phyloP scores from a whole-genome alignment of 768 basidiomycete genomes.

The Mycena capillaripes region DNA sequence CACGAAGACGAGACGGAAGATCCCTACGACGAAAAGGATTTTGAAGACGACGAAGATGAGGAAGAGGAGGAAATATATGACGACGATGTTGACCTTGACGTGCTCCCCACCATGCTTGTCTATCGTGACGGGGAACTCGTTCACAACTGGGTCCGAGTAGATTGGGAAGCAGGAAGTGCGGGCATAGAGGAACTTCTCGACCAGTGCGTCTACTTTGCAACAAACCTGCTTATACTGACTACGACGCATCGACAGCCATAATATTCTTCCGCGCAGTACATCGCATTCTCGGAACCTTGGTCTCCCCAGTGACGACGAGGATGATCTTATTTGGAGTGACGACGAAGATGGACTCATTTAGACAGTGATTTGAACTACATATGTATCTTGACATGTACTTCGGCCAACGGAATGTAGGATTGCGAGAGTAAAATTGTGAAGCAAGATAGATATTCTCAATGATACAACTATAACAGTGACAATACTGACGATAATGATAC shows the following conservation, averaged over 20 bases:
- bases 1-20: constrained; percentile 61
- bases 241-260: constrained; percentile 48
- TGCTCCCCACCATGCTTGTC: constrained; percentile 84
- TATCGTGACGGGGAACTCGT: constrained; percentile 87
- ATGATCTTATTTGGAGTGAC: constrained; percentile 67
- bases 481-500: neutral
- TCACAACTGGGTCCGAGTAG: constrained; percentile 90
- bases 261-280: constrained; percentile 53
- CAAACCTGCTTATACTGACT: constrained; percentile 35
- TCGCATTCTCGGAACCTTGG: constrained; percentile 58
- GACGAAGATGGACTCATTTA: constrained; percentile 55
- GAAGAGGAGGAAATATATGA: constrained; percentile 65
- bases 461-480: no score
- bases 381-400: no score
- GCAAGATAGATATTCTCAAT: no score
- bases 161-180: constrained; percentile 84
- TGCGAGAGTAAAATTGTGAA: no score
- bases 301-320: constrained; percentile 66
- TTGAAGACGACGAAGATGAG: constrained; percentile 52
- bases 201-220: constrained; percentile 59
- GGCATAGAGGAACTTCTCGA: constrained; percentile 78
- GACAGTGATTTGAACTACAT: no score
- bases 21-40: constrained; percentile 55
- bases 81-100: constrained; percentile 80
- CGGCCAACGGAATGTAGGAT: no score